These are phyloP conservation scores for Diplocarpon mali DNA, from an alignment of 2,329 filamentous ascomycete species.

Conservation along the genomic window DNA sequence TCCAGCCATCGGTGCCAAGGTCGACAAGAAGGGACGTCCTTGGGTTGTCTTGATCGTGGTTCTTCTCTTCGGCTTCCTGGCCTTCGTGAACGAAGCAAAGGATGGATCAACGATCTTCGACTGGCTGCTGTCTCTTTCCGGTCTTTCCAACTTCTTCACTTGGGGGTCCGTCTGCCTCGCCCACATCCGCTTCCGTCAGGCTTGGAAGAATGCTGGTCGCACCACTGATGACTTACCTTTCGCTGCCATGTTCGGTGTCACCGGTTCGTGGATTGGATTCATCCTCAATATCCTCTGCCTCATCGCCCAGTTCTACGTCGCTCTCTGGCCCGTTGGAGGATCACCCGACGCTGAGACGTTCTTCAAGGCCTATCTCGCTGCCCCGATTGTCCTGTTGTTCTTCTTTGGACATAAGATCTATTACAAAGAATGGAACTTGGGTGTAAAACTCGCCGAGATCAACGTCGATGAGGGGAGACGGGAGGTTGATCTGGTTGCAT, in stretches of 20 bases:
- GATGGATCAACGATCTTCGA: slow-evolving; percentile 40
- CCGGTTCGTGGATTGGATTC: slow-evolving; percentile 60
- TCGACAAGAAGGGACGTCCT: slow-evolving; percentile 72
- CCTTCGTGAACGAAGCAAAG: slow-evolving; percentile 41
- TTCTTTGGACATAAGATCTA: slow-evolving; percentile 58
- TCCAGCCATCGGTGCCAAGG: slow-evolving; percentile 63
- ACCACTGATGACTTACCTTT: slow-evolving; percentile 38
- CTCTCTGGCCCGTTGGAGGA: slow-evolving; percentile 39
- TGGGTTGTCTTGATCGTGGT: slow-evolving; percentile 42
- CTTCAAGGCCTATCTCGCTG: slow-evolving; percentile 40
- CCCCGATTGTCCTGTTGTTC: slow-evolving; percentile 42
- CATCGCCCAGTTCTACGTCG: slow-evolving; percentile 40
- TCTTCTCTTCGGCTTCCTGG: slow-evolving; percentile 45
- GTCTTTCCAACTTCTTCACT: slow-evolving; percentile 62
- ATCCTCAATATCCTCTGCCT: slow-evolving; percentile 56
- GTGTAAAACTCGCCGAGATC: slow-evolving; percentile 21
- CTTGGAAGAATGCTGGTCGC: slow-evolving; percentile 49
- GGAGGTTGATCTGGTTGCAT: slow-evolving; percentile 24
- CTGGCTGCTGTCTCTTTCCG: slow-evolving; percentile 61
- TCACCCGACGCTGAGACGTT: slow-evolving; percentile 29
- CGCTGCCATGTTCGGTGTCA: slow-evolving; percentile 40
- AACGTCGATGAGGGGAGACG: slow-evolving; percentile 25
- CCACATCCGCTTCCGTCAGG: slow-evolving; percentile 54
- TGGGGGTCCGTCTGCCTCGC: slow-evolving; percentile 59
- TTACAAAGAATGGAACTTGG: slow-evolving; percentile 22